A percentile compares a stretch with the other conserved stretches of the same genome.
phyloP scores from a whole-genome alignment of 2,329 filamentous ascomycete species.

The Teratosphaeria nubilosa region DNA sequence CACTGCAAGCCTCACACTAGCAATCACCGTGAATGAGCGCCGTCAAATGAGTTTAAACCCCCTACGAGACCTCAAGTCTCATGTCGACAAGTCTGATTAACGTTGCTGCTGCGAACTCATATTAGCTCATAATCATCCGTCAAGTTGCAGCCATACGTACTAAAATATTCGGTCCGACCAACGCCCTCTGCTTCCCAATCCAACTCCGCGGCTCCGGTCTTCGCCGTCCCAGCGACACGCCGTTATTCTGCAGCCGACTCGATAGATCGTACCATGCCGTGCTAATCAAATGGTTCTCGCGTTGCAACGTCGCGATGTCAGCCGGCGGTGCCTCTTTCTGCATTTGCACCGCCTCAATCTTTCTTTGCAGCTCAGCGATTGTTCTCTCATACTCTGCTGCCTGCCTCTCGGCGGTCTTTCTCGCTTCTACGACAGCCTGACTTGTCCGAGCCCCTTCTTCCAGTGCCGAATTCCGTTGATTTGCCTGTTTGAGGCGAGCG shows the following conservation, averaged over 20 bases:
- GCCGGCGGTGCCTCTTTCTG: slow-evolving; percentile 11
- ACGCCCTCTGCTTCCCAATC: slow-evolving; percentile 68
- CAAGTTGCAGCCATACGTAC: background rate
- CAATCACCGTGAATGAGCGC: background rate
- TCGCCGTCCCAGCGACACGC: slow-evolving; percentile 64
- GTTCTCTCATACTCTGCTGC: slow-evolving; percentile 18
- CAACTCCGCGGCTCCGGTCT: slow-evolving; percentile 69
- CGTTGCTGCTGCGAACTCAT: background rate
- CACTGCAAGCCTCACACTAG: background rate
- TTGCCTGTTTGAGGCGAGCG: slow-evolving; percentile 22
- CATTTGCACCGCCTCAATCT: slow-evolving; percentile 16
- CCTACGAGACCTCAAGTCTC: background rate
- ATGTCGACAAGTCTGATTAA: background rate
- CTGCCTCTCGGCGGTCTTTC: slow-evolving; percentile 11
- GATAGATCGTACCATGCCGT: slow-evolving; percentile 83
- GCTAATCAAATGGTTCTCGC: slow-evolving; percentile 68
- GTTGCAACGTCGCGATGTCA: slow-evolving; percentile 58
- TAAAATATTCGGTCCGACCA: slow-evolving; percentile 24
- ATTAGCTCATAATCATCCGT: background rate
- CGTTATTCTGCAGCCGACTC: slow-evolving; percentile 69
- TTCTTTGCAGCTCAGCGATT: slow-evolving; percentile 19
- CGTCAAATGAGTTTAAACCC: background rate
- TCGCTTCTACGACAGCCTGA: slow-evolving; percentile 6
- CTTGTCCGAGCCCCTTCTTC: slow-evolving; percentile 16
- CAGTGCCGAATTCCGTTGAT: slow-evolving; percentile 19